Evolutionary conservation across 495 filamentous ascomycete species (phyloP), one percentile per base, ranked within the genome.

Genomic region (Podospora comata): DNA sequence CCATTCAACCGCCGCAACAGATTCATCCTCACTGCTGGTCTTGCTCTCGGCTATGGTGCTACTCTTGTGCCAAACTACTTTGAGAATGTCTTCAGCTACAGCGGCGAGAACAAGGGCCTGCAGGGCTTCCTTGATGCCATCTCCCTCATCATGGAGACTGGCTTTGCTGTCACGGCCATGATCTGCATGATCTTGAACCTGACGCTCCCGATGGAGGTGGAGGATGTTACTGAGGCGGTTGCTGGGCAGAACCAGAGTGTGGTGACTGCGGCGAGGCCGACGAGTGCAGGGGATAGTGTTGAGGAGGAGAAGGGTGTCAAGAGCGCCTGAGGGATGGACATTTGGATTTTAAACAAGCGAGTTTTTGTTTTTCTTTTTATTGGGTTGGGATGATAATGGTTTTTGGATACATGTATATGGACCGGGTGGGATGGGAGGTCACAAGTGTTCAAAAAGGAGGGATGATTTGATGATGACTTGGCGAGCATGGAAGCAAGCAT

Each of bases 81-180:
- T 79, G 73, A 73, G 48, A 88, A 87, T 69, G 87, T 96, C 67
- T 97, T 97, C 76, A 90, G 91, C 5, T 86, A 85, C 59, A 70
- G 67, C 0, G 92, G 92, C 19, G 80, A 86, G 70, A 92, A 95
- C 77, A 86, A 84, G 70, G 83, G 87, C 11, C 82, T 94, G 64
- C 83, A 85, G 48, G 94, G 94, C 3, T 90, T 97, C 76, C 82
- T 93, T 65, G 90, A 97, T 73, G 93, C 94, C 57, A 91, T 96
- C 13, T 85, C 84, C 26, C 78, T 97, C 34, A 83, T 96, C 60
- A 88, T 96, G 86, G 86, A 91, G 77, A 96, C 92, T 27, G 90
- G 90, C 3, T 91, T 91, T 70, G 87, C 86, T 0, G 81, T 97
- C 26, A 89, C 90, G 0, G 92, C 90, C 0, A 83, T 93, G 64